Conservation (phyloP, 192 early-diverging fungal genomes). For the Backusella psychrophila region DNA sequence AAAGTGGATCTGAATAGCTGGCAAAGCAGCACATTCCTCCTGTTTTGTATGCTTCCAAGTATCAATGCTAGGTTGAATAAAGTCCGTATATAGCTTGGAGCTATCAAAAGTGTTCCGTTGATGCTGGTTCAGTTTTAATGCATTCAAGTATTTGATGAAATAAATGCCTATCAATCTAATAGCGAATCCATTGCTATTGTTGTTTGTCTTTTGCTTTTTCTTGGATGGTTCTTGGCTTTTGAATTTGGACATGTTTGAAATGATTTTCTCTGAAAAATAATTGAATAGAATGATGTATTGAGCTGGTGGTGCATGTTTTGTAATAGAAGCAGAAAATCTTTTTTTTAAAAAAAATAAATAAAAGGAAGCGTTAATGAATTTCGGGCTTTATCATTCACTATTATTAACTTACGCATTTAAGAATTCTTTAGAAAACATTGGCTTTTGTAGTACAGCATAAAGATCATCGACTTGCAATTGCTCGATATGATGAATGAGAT, state of each 20-base stretch:
- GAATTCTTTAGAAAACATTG: constrained; percentile 24
- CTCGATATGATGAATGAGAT: constrained; percentile 6
- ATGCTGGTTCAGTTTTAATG: constrained; percentile 7
- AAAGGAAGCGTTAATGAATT: constrained; percentile 4
- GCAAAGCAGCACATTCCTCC: neutral
- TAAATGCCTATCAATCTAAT: constrained; percentile 9
- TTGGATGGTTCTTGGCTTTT: neutral
- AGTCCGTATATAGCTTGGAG: neutral
- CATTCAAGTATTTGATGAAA: constrained; percentile 7
- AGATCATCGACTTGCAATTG: neutral
- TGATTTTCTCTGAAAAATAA: constrained; percentile 10
- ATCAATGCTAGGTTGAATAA: constrained; percentile 11
- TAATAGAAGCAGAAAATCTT: constrained; percentile 15
- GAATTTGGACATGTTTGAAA: neutral
- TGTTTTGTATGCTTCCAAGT: neutral
- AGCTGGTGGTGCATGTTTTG: constrained; percentile 25
- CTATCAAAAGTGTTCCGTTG: constrained; percentile 1
- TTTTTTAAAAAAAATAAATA: neutral
- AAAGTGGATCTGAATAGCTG: constrained; percentile 31
- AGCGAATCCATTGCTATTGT: neutral
- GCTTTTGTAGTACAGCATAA: constrained; percentile 14
- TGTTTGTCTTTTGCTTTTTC: neutral
- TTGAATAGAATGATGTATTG: constrained; percentile 25
- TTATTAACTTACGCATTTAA: constrained; percentile 23
- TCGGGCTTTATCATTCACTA: neutral